Base-by-base conservation (phyloP, 208 protist genomes). In the Wallacemonas sp. region DNA sequence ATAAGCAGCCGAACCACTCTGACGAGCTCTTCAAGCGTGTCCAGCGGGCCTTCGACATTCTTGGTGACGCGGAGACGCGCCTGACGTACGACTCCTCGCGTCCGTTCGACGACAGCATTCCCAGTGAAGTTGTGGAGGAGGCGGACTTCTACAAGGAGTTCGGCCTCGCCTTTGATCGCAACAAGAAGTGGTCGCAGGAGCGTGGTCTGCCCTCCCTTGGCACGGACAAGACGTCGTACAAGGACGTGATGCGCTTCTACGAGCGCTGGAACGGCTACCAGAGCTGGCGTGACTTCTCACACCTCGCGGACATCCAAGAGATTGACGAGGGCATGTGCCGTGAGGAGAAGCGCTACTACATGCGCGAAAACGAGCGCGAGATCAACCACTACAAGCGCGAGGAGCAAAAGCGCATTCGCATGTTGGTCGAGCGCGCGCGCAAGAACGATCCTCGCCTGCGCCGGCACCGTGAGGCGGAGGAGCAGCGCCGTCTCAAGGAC, bases 291-390 rank as follows among this genome's bases (percentile, higher is more conserved):
- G 97, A 99, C 74, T 99, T 99, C 64, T 89, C 94, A 1, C 88
- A 96, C 55, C 68, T 95, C 1, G 87, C 72, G n/a, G 98, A 99
- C 49, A 81, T 98, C 29, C 81, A 97, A 32, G 90, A 98, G 46
- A 85, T 96, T 39, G 81, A 97, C 38, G 90, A 98, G 29, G 83
- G 80, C 36, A 97, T 98, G 72, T 88, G 76, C 66, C 78, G 98
- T 32, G 98, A 99, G 72, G 98, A 99, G 83, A 97, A 95, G 68
- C 87, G 98, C 60, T 99, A 93, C 84, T 99, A 99, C 85, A 85
- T 95, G 68, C 89, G 93, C n/a, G 88, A 99, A 68, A 99, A 99
- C 64, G 93, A 96, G 38, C 92, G 95, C 23, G 76, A 95, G 44
- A 78, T 96, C 48, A 75, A 61, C 17, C 86, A 94, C 47, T 72